Conservation (phyloP, 2,329 filamentous ascomycete genomes). For the Decorospora gaudefroyi region DNA sequence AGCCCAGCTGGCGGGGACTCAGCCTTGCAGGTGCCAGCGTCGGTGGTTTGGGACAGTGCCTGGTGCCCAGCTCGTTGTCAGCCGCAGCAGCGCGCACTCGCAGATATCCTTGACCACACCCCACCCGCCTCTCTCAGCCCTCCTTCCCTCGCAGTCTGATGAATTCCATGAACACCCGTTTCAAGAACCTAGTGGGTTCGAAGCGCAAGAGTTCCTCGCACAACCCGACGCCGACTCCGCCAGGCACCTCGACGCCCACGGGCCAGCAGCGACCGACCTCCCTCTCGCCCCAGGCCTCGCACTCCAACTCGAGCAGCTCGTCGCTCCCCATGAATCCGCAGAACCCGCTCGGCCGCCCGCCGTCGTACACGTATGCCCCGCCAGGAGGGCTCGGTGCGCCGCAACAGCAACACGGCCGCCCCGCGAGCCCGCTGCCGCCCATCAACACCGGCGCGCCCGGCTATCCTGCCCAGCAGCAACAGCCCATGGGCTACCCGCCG, state of each 20-base stretch:
- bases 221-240: slow-evolving; percentile 48
- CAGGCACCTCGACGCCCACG: slow-evolving; percentile 45
- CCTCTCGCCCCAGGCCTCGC: slow-evolving; percentile 48
- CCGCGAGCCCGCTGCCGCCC: slow-evolving; percentile 60
- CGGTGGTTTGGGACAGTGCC: slow-evolving; percentile 22
- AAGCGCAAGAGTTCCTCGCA: slow-evolving; percentile 71
- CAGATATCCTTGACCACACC: slow-evolving; percentile 34
- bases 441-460: slow-evolving; percentile 59
- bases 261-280: slow-evolving; percentile 46
- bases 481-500: slow-evolving; percentile 46
- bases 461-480: slow-evolving; percentile 50
- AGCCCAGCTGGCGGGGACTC: slow-evolving; percentile 20
- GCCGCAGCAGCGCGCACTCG: slow-evolving; percentile 32
- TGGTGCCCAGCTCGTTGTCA: slow-evolving; percentile 36
- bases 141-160: slow-evolving; percentile 54
- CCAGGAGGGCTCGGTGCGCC: slow-evolving; percentile 45
- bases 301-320: slow-evolving; percentile 48
- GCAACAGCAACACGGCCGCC: slow-evolving; percentile 50
- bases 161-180: slow-evolving; percentile 79
- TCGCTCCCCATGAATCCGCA: slow-evolving; percentile 59
- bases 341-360: slow-evolving; percentile 63
- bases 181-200: slow-evolving; percentile 80
- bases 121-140: slow-evolving; percentile 29
- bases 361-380: slow-evolving; percentile 64
- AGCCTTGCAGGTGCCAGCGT: slow-evolving; percentile 27